Evolutionary conservation across 139 green algal species (phyloP), one percentile per base, ranked within the genome.

Genomic region (Coelastrella sp.): DNA sequence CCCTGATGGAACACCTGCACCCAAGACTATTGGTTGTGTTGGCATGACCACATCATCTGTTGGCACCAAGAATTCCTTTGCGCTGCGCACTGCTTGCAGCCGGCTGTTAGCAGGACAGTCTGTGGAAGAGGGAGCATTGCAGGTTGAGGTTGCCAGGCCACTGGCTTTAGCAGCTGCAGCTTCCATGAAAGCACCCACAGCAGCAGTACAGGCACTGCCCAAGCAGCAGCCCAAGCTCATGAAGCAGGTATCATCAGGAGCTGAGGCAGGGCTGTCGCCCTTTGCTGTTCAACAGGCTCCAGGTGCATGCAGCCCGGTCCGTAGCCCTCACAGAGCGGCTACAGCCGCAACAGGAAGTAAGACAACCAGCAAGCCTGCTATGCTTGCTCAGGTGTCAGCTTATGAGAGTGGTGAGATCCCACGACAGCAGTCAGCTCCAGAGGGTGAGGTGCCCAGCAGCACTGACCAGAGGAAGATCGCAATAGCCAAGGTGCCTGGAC

Each of bases 381-480:
- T 87, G n/a, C 81, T 87, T 60, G 12, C 24, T 9, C 59, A 24
- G 60, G 76, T 60, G 12, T 82, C 81, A 5, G 59, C 81, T 7
- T 75, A 75, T 49, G 81, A 87, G 61, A 87, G 81, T 59, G 81
- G 81, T n/a, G 81, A 87, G 81, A 76, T 87, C 10, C 81, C 56
- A 17, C 60, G 81, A 15, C 58, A 61, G 8, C 22, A 66, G 79
- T 84, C 79, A n/a, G n/a, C 79, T n/a, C 9, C 49, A 11, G 79
- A 84, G 58, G 79, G 79, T 12, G 79, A 84, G 79, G 49, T 84
- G 19, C 57, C 17, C 79, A 84, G 79, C 79, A 66, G 35, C 10
- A 22, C 57, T 63, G 27, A 19, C 15, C 57, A 7, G 19, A 81
- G 9, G 14, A 24, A 58, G 22, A n/a, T 56, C 19, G 79, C 79